Evolutionary conservation across 129 eudicot genomes (phyloP), one percentile per base, ranked within the genome.

Genomic region (Deinandra increscens): DNA sequence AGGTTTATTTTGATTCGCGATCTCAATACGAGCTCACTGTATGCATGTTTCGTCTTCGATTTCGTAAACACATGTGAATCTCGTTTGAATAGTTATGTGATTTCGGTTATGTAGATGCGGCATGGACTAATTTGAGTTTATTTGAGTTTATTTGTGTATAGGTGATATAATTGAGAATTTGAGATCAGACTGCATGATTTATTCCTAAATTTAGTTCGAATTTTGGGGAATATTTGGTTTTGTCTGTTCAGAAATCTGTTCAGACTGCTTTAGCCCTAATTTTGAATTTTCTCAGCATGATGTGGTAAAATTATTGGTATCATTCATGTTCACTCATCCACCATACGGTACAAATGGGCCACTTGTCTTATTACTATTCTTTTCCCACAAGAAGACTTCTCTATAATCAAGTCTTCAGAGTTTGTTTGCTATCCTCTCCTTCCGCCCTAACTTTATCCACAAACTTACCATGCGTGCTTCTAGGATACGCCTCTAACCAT

Each of bases 241-340:
- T 26, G 31, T 26, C 3, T 26, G 31, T 26, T 26, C 31, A 26
- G 31, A 26, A 26, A 26, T 26, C 31, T 26, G 31, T 26, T 26
- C 31, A 26, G 31, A 26, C 31, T 26, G 31, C 31, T 7, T 20
- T 33, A 43, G 12, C 20, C 36, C 15, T 60, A 12, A 71, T 43
- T 41, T 36, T n/a, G 9, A 9, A 12, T 37, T 37, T 37, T 9
- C 17, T 66, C 2, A 9, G 59, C 29, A 17, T 51, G 10, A 51
- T 51, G 33, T 53, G 33, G 60, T 22, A 53, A 39, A 48, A 50
- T n/a, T n/a, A n/a, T n/a, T 68, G 60, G 18, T 31, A 67, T 26
- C 31, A 1, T 26, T 26, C 31, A 1, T 26, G 31, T 3, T 3
- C 31, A 26, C 31, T 26, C 31, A 26, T 26, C 31, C 31, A 26